phyloP scores from a whole-genome alignment of 1,284 basidiomycete species.

The Boletus hoseneyae region DNA sequence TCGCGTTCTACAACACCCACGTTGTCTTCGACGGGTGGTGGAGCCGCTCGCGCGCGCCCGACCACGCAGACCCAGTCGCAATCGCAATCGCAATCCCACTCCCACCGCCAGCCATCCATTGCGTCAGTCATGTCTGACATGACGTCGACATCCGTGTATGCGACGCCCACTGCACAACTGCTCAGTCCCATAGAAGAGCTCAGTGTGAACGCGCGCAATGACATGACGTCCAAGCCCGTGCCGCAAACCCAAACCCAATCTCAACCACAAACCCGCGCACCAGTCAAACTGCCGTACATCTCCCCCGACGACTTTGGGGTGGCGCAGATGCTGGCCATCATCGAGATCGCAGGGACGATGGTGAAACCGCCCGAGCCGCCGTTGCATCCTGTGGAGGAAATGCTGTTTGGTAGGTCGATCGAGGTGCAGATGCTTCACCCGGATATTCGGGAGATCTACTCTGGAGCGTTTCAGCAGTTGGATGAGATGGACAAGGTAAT shows the following conservation, averaged over 20 bases:
- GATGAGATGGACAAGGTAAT: conserved; percentile 77
- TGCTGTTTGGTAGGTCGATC: conserved; percentile 68
- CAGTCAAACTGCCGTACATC: conserved; percentile 44
- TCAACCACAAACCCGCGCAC: background rate
- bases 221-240: conserved; percentile 23
- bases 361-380: conserved; percentile 25
- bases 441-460: conserved; percentile 67
- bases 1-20: conserved; percentile 36
- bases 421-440: conserved; percentile 68
- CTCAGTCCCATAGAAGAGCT: conserved; percentile 30
- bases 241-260: background rate
- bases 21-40: conserved; percentile 10
- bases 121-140: conserved; percentile 63
- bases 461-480: conserved; percentile 66
- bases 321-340: conserved; percentile 77
- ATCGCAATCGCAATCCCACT: conserved; percentile 10
- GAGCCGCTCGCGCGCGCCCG: conserved; percentile 29
- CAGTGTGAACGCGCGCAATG: conserved; percentile 21
- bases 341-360: conserved; percentile 57
- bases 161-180: conserved; percentile 43
- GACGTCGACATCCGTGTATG: conserved; percentile 40
- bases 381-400: conserved; percentile 63
- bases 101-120: conserved; percentile 54
- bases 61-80: conserved; percentile 37
- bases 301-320: conserved; percentile 84